Base-by-base conservation (phyloP, 2,329 filamentous ascomycete species). In the Ascochyta viciae-villosae region DNA sequence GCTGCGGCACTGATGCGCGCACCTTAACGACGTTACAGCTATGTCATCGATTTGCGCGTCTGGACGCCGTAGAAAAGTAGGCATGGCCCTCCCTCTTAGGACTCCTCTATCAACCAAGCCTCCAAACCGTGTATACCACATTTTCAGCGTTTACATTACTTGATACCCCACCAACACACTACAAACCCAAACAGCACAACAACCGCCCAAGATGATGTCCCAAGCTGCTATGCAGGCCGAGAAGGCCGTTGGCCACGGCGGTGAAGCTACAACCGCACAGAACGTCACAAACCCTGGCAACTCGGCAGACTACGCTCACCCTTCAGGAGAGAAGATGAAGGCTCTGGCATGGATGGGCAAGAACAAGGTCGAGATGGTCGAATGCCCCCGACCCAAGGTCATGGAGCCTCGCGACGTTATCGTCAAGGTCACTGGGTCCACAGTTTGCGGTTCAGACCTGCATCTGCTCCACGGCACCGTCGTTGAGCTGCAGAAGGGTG, bases 281-380 rank as follows among this genome's bases (percentile, higher is more conserved):
- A 87, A 95, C 68, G 80, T 94, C 43, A 79, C 84, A 57, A 87
- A 87, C 62, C 90, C 89, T n/a, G 79, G 64, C 23, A 65, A 69
- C 48, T 64, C 62, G 8, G 48, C 61, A 26, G 60, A 63, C 45
- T 64, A 76, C 1, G 79, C 79, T 4, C 81, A 88, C 54, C 74
- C 79, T 19, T 72, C 71, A 29, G 53, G 53, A 38, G 83, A 87
- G 65, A 89, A 77, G 15, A 95, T 96, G 89, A 89, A 91, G 74
- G 92, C 92, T 0, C 77, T 96, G 13, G 85, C 84, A 2, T 96
- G 92, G 92, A 86, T 89, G 76, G 89, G 90, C 48, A 95, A 94
- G 80, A 90, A 92, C 68, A 85, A 81, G 27, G 90, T 96, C 42
- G 77, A 89, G 69, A 80, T 96, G 16, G 82, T 87, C 44, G 84